These are phyloP conservation scores for Colletotrichum orbiculare DNA, from an alignment of 2,329 filamentous ascomycete species.

Conservation along the genomic window DNA sequence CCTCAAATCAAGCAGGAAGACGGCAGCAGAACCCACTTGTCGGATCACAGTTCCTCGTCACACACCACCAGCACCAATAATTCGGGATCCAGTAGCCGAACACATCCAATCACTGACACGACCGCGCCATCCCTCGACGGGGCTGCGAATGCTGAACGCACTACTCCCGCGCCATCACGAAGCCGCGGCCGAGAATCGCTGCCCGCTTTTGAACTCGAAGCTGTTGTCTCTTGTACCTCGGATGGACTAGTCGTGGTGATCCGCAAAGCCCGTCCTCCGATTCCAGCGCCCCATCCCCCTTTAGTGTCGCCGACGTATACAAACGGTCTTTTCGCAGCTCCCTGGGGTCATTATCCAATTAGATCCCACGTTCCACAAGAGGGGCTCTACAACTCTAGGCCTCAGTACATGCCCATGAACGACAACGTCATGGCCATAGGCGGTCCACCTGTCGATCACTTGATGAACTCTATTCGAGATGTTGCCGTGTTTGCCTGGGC, in stretches of 20 bases:
- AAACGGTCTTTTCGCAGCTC: slow-evolving; percentile 80
- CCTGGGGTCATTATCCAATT: slow-evolving; percentile 79
- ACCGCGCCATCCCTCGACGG: slow-evolving; percentile 22
- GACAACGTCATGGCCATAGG: slow-evolving; percentile 58
- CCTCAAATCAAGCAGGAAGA: slow-evolving; percentile 52
- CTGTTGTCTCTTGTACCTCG: slow-evolving; percentile 91
- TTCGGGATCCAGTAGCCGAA: slow-evolving; percentile 26
- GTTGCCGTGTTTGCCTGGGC: slow-evolving; percentile 92
- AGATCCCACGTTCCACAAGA: slow-evolving; percentile 56
- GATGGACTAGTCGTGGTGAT: slow-evolving; percentile 88
- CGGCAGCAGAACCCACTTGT: slow-evolving; percentile 14
- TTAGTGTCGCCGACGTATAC: slow-evolving; percentile 58
- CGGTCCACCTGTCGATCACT: slow-evolving; percentile 68
- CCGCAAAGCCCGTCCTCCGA: slow-evolving; percentile 76
- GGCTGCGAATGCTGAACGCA: slow-evolving; percentile 4
- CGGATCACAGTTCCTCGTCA: slow-evolving; percentile 37
- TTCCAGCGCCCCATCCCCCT: slow-evolving; percentile 68
- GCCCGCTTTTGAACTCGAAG: slow-evolving; percentile 78
- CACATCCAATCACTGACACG: slow-evolving; percentile 23
- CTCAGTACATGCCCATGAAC: slow-evolving; percentile 56
- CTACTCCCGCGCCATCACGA: slow-evolving; percentile 37
- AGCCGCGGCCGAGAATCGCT: slow-evolving; percentile 43
- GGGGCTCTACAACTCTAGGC: slow-evolving; percentile 56
- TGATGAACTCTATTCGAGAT: slow-evolving; percentile 85
- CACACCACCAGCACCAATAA: slow-evolving; percentile 30